Base-by-base conservation (phyloP, 768 basidiomycete genomes). In the Termitomyces bulborhizus region DNA sequence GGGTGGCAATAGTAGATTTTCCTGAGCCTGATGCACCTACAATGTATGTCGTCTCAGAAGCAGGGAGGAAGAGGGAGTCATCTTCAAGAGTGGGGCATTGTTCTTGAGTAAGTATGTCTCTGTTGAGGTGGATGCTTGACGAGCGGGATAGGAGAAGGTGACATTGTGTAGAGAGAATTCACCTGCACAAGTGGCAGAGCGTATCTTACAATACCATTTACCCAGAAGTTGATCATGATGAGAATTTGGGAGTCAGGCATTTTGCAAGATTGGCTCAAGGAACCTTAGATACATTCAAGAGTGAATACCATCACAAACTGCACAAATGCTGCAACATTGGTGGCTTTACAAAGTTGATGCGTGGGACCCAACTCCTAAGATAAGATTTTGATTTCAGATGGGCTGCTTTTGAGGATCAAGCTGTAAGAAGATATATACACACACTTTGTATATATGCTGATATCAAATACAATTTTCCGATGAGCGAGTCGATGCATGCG, bases 11-110 rank as follows among this genome's bases (percentile, higher is more conserved):
- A 3, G 93, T 98, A 21, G 90, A 93, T 73, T 98, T 98, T 37
- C 96, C 94, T 2, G 84, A 91, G 8, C 96, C 95, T 5, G 93
- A 96, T 0, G 88, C 71, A 9, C 96, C 96, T 18, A 98, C 93
- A 61, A 98, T 81, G 52, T 92, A 95, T 2, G 97, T 92, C 27
- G 83, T 88, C 65, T 96, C 90, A 60, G 85, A 82, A 2, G 90
- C 82, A 1, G 74, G 72, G 61, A 98, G 74, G 57, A 76, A 77
- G 67, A 97, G 79, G 12, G 82, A 84, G 46, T 93, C 66, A 53
- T 83, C 74, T 24, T 75, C 66, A 50, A 98, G 78, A 16, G 94
- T 80, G 1, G 79, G 79, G 11, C 81, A 40, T 43, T 57, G 44
- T 31, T 55, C 78, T 18, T 84, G 83, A 3, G 85, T 76, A 1